Percentiles rank a stretch among this genome's conserved stretches.
Evolutionary conservation across 2,329 filamentous ascomycete genomes (phyloP).

Genomic region (Claviceps pazoutovae): DNA sequence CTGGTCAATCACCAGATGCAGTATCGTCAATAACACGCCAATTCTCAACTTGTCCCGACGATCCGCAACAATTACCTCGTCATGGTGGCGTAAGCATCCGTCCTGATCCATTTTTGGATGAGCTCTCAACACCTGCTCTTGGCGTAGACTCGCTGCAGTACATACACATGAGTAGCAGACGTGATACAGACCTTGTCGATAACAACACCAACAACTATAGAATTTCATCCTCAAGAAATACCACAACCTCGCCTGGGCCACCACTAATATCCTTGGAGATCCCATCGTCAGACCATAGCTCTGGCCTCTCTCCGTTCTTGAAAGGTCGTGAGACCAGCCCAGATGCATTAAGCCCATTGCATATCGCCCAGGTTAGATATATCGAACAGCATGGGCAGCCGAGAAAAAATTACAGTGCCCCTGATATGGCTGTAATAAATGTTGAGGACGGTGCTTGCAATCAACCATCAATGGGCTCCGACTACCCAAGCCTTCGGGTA

Average conservation of each 20-base stretch:
- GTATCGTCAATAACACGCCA: constrained; percentile 22
- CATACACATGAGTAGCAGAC: background rate
- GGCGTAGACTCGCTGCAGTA: constrained; percentile 4
- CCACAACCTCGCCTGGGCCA: constrained; percentile 30
- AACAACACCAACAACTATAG: constrained; percentile 13
- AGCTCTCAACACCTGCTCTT: constrained; percentile 10
- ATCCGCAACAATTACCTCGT: constrained; percentile 18
- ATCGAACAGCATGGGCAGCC: constrained; percentile 3
- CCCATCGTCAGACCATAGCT: constrained; percentile 20
- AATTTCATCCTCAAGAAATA: constrained; percentile 23
- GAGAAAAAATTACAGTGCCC: constrained; percentile 14
- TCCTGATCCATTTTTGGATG: constrained; percentile 11
- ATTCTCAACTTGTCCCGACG: constrained; percentile 31
- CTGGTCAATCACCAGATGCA: constrained; percentile 23
- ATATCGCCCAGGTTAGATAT: background rate
- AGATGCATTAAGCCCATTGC: constrained; percentile 4
- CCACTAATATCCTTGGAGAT: constrained; percentile 19
- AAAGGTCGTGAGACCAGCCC: constrained; percentile 19
- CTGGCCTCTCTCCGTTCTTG: constrained; percentile 11
- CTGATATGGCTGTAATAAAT: constrained; percentile 12
- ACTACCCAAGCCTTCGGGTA: constrained; percentile 24
- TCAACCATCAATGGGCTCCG: constrained; percentile 24
- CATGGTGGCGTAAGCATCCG: constrained; percentile 11
- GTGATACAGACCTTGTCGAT: constrained; percentile 4
- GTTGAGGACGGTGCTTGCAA: constrained; percentile 13